Conservation (phyloP, 805 yeast species). For the Candida sonorensis region DNA sequence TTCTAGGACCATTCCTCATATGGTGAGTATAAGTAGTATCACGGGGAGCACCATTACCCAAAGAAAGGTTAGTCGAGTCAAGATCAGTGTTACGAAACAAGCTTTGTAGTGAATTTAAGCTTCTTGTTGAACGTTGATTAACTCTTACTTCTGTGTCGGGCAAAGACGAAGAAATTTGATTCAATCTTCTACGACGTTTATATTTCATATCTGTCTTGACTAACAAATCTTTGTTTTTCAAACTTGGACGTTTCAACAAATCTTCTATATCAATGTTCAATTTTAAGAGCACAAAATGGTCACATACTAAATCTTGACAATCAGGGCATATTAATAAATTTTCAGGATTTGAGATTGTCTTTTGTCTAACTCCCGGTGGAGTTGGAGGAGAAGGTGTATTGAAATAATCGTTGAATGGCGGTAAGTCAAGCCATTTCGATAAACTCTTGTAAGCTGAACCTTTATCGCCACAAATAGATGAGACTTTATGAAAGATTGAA, state of each 20-base stretch:
- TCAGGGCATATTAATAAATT: slow-evolving; percentile 24
- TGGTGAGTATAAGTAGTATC: no score
- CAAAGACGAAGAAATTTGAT: slow-evolving; percentile 6
- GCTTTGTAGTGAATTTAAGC: no score
- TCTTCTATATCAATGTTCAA: slow-evolving; percentile 25
- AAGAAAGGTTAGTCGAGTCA: no score
- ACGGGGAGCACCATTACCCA: no score
- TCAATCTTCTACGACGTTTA: slow-evolving; percentile 24
- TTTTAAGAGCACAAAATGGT: slow-evolving; percentile 24
- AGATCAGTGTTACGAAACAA: no score
- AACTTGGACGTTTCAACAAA: slow-evolving; percentile 12
- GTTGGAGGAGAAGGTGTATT: slow-evolving; percentile 29
- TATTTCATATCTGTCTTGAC: slow-evolving; percentile 24
- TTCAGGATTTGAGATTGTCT: slow-evolving; percentile 25
- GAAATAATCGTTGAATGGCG: slow-evolving; percentile 29
- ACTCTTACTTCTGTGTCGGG: background rate
- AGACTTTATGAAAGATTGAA: slow-evolving; percentile 22
- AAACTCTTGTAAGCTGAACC: slow-evolving; percentile 21
- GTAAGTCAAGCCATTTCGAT: slow-evolving; percentile 30
- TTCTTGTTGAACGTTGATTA: background rate
- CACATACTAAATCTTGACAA: slow-evolving; percentile 23
- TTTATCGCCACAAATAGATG: slow-evolving; percentile 20
- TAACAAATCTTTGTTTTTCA: slow-evolving; percentile 9
- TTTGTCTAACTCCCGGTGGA: slow-evolving; percentile 23
- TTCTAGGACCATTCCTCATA: slow-evolving; percentile 11